Base-by-base conservation (phyloP, 768 basidiomycete genomes). In the Omphalotus guepiniiformis region DNA sequence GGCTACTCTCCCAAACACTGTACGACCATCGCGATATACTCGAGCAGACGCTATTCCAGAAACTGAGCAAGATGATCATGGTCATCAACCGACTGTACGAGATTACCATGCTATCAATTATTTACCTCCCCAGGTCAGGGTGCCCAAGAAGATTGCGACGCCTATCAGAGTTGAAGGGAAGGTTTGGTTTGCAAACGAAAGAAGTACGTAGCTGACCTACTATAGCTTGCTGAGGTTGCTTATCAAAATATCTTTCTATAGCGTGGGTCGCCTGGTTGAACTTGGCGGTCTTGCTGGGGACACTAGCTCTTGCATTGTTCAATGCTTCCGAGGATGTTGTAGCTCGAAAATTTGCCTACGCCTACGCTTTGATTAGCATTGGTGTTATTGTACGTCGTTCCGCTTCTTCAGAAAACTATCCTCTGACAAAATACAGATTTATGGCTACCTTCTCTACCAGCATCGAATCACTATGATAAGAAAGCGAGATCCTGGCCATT, bases 171-270 rank as follows among this genome's bases (percentile, higher is more conserved):
- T 97, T 15, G 93, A 97, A 62, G 84, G 82, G 18, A 97, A 97
- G 59, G 93, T 97, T 39, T 97, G 94, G 93, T 95, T 97, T 63
- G 93, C 93, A 7, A 96, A 96, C 59, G 93, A 97, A 66, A 72
- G 91, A 60, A 93, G 90, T 93, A 39, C 51, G 83, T 67, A n/a
- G n/a, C n/a, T n/a, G n/a, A n/a, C n/a, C 6, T 41, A 38, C 35
- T 25, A 13, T 29, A 3, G 21, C 15, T 16, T 23, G 34, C 27
- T 42, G 15, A 43, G 13, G 6, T 8, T 11, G 7, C 13, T 22
- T 6, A 12, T 39, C 16, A 43, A 42, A 25, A 30, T 25, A 25
- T 35, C 16, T 23, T 26, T 30, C 39, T 43, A 2, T 43, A 92
- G 90, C 95, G 2, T 96, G 93, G 88, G 77, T 98, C 26, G 79